Evolutionary conservation across 176 grass and related monocot species (phyloP).

Genomic region (Triticum timopheevii): DNA sequence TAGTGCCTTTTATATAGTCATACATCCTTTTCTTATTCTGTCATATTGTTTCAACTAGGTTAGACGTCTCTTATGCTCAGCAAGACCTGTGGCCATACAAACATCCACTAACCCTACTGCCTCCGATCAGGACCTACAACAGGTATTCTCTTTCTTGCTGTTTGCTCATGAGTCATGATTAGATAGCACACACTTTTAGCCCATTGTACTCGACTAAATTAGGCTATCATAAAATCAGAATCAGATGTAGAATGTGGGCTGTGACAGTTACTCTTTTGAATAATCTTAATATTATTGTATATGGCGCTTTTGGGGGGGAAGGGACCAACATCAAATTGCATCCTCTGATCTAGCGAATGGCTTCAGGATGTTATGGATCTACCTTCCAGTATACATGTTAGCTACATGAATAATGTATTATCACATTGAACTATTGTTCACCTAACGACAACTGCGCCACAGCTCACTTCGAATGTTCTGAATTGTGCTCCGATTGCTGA

Average conservation of each 20-base stretch:
- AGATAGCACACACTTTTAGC: not conserved
- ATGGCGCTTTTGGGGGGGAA: not conserved
- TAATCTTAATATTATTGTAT: not conserved
- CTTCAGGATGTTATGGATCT: not conserved
- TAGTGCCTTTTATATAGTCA: not conserved
- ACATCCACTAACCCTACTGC: conserved; percentile 84
- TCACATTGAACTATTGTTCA: conserved; percentile 15
- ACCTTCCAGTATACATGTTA: not conserved
- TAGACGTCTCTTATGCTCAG: conserved; percentile 86
- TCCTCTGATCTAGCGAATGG: not conserved
- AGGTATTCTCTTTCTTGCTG: conserved; percentile 50
- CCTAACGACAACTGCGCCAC: not conserved
- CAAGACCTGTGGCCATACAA: conserved; percentile 82
- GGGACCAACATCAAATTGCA: not conserved
- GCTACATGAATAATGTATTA: not conserved
- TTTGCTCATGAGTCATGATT: conserved; percentile 17
- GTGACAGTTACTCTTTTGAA: not conserved
- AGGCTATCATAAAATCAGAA: not conserved
- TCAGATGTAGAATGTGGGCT: not conserved
- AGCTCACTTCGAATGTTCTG: conserved; percentile 6
- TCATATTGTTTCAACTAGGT: conserved; percentile 50
- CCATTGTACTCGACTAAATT: not conserved
- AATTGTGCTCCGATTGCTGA: not conserved
- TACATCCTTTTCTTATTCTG: not conserved
- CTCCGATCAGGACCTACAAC: conserved; percentile 92